Evolutionary conservation across 1,284 basidiomycete genomes (phyloP).

Genomic region (Tilletia setariae): DNA sequence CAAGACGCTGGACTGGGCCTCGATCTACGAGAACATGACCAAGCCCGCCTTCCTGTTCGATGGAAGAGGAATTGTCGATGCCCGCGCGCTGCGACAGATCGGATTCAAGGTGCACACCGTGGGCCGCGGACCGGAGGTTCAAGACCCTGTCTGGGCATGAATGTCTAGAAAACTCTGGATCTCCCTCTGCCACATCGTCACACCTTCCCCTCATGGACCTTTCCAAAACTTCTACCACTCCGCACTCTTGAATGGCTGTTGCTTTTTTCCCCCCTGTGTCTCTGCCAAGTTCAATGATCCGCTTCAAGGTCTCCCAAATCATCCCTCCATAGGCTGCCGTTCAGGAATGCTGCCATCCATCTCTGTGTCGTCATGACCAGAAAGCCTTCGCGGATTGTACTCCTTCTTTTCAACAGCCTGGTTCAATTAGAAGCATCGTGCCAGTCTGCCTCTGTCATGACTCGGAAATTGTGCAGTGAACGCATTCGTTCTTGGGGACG

Average conservation of each 20-base stretch:
- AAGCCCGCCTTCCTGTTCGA: conserved; percentile 80
- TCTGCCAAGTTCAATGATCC: neutral
- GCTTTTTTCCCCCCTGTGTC: neutral
- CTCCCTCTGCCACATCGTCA: neutral
- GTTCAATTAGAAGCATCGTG: neutral
- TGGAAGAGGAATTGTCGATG: conserved; percentile 79
- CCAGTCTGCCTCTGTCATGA: too few relatives aligned
- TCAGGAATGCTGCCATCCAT: too few relatives aligned
- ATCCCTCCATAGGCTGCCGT: too few relatives aligned
- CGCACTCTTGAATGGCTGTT: neutral
- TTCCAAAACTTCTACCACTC: neutral
- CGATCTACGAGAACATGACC: conserved; percentile 81
- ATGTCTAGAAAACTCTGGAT: neutral
- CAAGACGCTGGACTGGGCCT: conserved; percentile 80
- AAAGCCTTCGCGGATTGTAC: neutral
- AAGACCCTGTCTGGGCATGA: conserved; percentile 48
- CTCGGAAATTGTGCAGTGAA: too few relatives aligned
- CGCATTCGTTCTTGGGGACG: too few relatives aligned
- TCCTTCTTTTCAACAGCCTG: neutral
- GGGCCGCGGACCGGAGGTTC: conserved; percentile 52
- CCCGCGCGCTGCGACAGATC: conserved; percentile 72
- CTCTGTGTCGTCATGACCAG: too few relatives aligned
- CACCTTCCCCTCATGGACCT: neutral
- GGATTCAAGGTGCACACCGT: conserved; percentile 77
- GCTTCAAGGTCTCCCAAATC: too few relatives aligned